phyloP scores from a whole-genome alignment of 176 grass and related monocot genomes.

The Elymus sibiricus region DNA sequence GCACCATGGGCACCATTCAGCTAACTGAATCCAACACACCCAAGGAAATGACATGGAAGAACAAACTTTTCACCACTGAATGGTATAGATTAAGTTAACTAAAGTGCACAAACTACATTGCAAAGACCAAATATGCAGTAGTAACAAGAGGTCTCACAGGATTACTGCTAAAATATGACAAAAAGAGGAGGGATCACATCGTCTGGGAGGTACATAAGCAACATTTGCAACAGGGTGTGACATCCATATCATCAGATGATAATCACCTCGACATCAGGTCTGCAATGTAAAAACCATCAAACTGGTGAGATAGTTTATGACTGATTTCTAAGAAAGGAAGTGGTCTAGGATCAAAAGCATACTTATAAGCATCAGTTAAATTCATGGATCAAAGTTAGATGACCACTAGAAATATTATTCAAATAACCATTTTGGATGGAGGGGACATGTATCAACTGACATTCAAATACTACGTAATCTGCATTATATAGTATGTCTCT shows the following conservation, averaged over 20 bases:
- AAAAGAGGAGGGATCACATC: constrained; percentile 18
- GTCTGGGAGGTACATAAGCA: constrained; percentile 26
- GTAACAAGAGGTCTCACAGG: constrained; percentile 34
- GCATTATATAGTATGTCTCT: too few relatives aligned
- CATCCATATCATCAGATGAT: constrained; percentile 8
- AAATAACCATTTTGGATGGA: not conserved
- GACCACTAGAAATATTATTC: not conserved
- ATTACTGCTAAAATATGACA: constrained; percentile 28
- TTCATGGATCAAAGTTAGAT: not conserved
- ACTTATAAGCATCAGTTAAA: not conserved
- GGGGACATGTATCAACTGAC: not conserved
- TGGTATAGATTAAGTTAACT: not conserved
- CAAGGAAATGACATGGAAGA: not conserved
- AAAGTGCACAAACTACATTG: constrained; percentile 20
- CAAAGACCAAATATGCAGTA: constrained; percentile 13
- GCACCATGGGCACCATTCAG: not conserved
- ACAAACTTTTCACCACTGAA: not conserved
- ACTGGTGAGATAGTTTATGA: not conserved
- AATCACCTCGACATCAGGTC: not conserved
- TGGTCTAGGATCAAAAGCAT: not conserved
- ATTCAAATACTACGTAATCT: not conserved
- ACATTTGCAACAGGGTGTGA: constrained; percentile 2
- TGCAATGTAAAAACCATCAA: not conserved
- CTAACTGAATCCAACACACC: not conserved
- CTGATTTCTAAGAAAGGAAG: not conserved